Percentiles rank a stretch among this genome's conserved stretches.
phyloP scores from a whole-genome alignment of 1,284 basidiomycete species.

The Ganoderma leucocontextum region DNA sequence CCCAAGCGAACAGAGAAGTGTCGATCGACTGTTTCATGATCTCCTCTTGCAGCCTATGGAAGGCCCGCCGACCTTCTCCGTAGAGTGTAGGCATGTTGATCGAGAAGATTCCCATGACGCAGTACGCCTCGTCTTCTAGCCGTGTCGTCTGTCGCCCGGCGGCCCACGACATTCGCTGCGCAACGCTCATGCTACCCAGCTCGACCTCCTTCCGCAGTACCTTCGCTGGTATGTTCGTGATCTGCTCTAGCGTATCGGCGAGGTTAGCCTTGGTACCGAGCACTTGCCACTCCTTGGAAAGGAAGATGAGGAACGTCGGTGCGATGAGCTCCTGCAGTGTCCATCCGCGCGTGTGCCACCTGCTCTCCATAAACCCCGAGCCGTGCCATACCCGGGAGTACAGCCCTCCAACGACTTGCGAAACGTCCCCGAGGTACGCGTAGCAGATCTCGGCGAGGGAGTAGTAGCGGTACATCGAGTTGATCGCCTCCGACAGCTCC shows the following conservation, averaged over 20 bases:
- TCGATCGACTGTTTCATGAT: slow-evolving; percentile 7
- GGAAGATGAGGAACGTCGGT: slow-evolving; percentile 20
- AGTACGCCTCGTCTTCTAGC: slow-evolving; percentile 10
- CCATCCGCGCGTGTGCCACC: slow-evolving; percentile 26
- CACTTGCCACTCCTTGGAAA: slow-evolving; percentile 16
- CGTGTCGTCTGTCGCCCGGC: slow-evolving; percentile 4
- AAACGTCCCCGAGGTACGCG: slow-evolving; percentile 24
- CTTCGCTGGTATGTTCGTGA: neutral
- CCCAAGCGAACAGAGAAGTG: slow-evolving; percentile 14
- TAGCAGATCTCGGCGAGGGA: slow-evolving; percentile 24
- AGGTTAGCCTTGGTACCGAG: slow-evolving; percentile 9
- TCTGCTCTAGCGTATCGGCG: neutral
- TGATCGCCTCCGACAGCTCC: slow-evolving; percentile 28
- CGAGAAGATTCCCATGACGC: slow-evolving; percentile 3
- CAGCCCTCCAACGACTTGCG: neutral
- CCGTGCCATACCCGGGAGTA: neutral
- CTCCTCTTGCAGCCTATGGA: slow-evolving; percentile 11
- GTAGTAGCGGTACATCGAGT: slow-evolving; percentile 29
- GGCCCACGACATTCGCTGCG: slow-evolving; percentile 13
- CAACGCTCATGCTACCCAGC: neutral
- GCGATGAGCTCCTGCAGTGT: slow-evolving; percentile 28
- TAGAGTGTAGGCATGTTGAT: slow-evolving; percentile 13
- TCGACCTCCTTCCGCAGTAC: neutral
- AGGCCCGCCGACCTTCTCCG: slow-evolving; percentile 8
- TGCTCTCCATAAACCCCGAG: slow-evolving; percentile 11